These are phyloP conservation scores for Boletus rufocinnamomeus DNA, from an alignment of 768 basidiomycete species.

Conservation along the genomic window DNA sequence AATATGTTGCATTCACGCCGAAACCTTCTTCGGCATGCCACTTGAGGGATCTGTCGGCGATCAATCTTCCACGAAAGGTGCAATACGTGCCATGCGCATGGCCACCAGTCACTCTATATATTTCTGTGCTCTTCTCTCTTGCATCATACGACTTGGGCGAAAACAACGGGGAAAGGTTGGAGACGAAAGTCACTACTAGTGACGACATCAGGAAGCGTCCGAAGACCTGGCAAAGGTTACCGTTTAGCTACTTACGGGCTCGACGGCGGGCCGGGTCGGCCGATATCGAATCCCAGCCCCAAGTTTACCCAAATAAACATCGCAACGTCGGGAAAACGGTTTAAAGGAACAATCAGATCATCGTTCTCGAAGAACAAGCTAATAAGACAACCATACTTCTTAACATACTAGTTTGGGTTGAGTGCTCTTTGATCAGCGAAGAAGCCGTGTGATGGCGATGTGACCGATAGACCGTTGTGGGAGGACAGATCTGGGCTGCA, in stretches of 20 bases:
- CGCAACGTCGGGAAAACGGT: slow-evolving; percentile 11
- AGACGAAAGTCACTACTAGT: slow-evolving; percentile 15
- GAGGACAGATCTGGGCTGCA: background rate
- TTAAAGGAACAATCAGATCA: slow-evolving; percentile 18
- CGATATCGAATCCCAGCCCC: slow-evolving; percentile 13
- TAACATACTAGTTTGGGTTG: slow-evolving; percentile 24
- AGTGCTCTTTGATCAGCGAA: slow-evolving; percentile 25
- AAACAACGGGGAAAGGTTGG: slow-evolving; percentile 27
- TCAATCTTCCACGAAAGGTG: slow-evolving; percentile 33
- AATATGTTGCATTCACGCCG: slow-evolving; percentile 24
- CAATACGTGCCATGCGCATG: slow-evolving; percentile 13
- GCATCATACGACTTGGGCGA: slow-evolving; percentile 24
- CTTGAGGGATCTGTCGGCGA: slow-evolving; percentile 17
- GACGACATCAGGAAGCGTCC: slow-evolving; percentile 13
- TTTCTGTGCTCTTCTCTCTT: slow-evolving; percentile 32
- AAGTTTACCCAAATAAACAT: slow-evolving; percentile 4
- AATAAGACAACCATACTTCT: slow-evolving; percentile 27
- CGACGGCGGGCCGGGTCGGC: slow-evolving; percentile 1
- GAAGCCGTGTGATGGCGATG: slow-evolving; percentile 17
- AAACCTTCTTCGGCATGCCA: slow-evolving; percentile 18
- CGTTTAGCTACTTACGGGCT: slow-evolving; percentile 23
- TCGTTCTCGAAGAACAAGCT: slow-evolving; percentile 10
- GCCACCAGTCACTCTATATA: slow-evolving; percentile 26
- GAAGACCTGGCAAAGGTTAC: slow-evolving; percentile 17
- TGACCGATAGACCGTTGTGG: background rate